Base-by-base conservation (phyloP, 1,139 yeast species). In the Protomyces lactucae-debilis region DNA sequence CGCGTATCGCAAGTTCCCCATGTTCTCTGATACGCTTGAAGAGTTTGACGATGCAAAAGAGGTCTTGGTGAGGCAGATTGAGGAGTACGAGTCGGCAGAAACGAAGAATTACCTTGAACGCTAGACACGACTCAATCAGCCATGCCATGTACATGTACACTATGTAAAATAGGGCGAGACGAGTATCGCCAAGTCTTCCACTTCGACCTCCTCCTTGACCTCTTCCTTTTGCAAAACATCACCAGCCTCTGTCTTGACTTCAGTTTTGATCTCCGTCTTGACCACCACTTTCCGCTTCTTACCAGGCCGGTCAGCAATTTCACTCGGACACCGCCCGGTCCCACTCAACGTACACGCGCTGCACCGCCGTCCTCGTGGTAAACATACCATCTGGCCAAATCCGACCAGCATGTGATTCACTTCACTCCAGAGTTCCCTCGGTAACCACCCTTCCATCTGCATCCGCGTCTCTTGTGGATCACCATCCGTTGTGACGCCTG, bases 1-100 rank as follows among this genome's bases (percentile, higher is more conserved):
- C 68, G 87, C 86, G 64, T 93, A 90, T 75, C 79, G 83, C 37
- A 85, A 78, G 71, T 79, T 80, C 68, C 79, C 79, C 39, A 74
- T 82, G 77, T 83, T 84, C 70, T 81, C 81, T 66, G 78, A 78
- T 63, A 88, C 88, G 3, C 78, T 87, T 71, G 90, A 84, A 32
- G 89, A 89, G 75, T 93, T 93, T 72, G 83, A 81, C 64, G 95
- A 88, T 65, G 85, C 96, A 59, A 79, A 91, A 66, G 95, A 88
- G 69, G 82, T 84, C 16, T 87, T 91, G 0, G 81, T 82, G 55
- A 78, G 80, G 21, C 83, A 88, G 21, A 84, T 92, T 39, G 85
- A 85, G 3, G 96, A 89, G 73, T 93, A 93, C 74, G 77, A 78
- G 59, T 77, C 80, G 3, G 84, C 90, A 55, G 88, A 83, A 70